These are phyloP conservation scores for Seminavis robusta DNA, from an alignment of 108 stramenopile species.

Conservation along the genomic window DNA sequence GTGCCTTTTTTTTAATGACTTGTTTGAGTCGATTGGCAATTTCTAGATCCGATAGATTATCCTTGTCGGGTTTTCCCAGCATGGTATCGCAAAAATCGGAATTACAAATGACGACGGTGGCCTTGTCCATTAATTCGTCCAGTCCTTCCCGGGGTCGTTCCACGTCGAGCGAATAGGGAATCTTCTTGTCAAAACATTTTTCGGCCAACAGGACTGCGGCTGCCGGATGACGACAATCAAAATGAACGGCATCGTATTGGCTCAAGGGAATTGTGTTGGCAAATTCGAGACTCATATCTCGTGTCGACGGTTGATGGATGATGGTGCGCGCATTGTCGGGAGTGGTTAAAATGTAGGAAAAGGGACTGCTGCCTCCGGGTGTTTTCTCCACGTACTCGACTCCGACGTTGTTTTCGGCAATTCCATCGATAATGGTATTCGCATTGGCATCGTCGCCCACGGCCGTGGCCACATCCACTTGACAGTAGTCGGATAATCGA, in stretches of 20 bases:
- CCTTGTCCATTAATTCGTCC: conserved; percentile 6
- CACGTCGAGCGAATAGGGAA: conserved; percentile 29
- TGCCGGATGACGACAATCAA: conserved; percentile 17
- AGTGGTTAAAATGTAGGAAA: conserved; percentile 14
- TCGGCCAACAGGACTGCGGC: conserved; percentile 15
- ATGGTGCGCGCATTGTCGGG: conserved; percentile 9
- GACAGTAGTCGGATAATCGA: neutral
- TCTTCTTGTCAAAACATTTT: conserved; percentile 3
- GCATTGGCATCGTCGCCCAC: conserved; percentile 23
- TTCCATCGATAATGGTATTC: conserved; percentile 2
- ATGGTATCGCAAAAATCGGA: conserved; percentile 11
- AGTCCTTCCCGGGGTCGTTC: conserved; percentile 25
- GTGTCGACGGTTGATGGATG: conserved; percentile 22
- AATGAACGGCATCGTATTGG: conserved; percentile 16
- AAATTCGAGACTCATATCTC: conserved; percentile 17
- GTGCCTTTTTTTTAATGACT: conserved; percentile 10
- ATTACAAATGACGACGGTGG: conserved; percentile 22
- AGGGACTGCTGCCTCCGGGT: conserved; percentile 12
- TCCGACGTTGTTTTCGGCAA: conserved; percentile 1
- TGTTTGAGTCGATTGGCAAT: neutral
- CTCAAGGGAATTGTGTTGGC: conserved; percentile 1
- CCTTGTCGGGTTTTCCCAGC: too few species aligned
- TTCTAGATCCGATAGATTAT: too few species aligned
- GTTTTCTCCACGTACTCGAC: conserved; percentile 7
- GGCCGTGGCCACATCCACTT: conserved; percentile 9